Conservation (phyloP, 768 basidiomycete genomes). For the Termitomyces sp. region DNA sequence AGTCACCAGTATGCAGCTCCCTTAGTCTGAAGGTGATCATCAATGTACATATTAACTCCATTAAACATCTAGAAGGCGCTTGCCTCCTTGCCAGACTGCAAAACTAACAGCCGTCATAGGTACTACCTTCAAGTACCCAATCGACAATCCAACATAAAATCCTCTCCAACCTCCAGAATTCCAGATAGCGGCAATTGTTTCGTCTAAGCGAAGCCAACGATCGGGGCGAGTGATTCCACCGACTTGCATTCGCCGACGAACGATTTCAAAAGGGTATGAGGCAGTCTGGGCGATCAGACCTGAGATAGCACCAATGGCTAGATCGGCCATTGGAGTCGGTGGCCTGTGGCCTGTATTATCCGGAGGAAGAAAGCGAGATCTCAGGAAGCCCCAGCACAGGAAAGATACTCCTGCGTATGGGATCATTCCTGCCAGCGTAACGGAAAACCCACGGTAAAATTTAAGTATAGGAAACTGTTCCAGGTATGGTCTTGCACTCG, state of each 20-base stretch:
- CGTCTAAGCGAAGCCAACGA: constrained; percentile 72
- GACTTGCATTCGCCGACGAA: constrained; percentile 91
- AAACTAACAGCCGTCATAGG: constrained; percentile 96
- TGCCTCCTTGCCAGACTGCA: constrained; percentile 83
- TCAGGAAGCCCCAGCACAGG: constrained; percentile 81
- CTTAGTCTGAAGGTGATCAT: constrained; percentile 9
- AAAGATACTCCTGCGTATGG: constrained; percentile 96
- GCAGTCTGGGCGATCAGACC: constrained; percentile 84
- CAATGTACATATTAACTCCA: constrained; percentile 12
- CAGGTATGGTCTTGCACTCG: constrained; percentile 31
- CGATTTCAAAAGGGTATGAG: constrained; percentile 93
- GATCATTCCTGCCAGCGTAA: constrained; percentile 87
- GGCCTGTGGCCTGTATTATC: constrained; percentile 28
- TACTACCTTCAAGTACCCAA: constrained; percentile 91
- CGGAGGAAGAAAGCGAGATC: constrained; percentile 51
- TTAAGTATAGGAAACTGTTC: constrained; percentile 71
- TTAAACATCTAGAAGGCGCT: constrained; percentile 45
- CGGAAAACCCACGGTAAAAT: constrained; percentile 97
- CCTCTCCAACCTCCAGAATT: constrained; percentile 69
- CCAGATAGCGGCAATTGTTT: constrained; percentile 71
- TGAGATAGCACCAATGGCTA: constrained; percentile 79
- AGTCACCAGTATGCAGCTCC: constrained; percentile 1
- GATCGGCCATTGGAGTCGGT: constrained; percentile 53
- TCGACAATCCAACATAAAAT: constrained; percentile 86
- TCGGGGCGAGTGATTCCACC: constrained; percentile 78